Evolutionary conservation across 2,329 filamentous ascomycete genomes (phyloP).

Genomic region (Chaetoscypha palmicola): DNA sequence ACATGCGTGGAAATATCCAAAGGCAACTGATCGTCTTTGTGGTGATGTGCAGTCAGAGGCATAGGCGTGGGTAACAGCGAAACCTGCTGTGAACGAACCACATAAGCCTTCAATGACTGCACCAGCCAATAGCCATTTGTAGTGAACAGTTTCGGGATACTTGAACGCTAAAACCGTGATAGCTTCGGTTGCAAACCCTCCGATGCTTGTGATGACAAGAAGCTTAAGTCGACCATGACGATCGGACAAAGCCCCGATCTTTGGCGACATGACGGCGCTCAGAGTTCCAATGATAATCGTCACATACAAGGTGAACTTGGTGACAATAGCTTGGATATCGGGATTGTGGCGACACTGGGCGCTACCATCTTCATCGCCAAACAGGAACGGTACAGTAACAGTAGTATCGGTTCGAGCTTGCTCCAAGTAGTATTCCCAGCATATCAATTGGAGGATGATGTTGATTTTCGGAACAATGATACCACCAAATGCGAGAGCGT

Average conservation of each 20-base stretch:
- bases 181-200: conserved; percentile 67
- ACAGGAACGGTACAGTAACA: conserved; percentile 56
- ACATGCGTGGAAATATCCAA: conserved; percentile 85
- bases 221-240: conserved; percentile 72
- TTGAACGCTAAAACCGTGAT: conserved; percentile 72
- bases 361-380: conserved; percentile 63
- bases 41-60: conserved; percentile 82
- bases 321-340: conserved; percentile 69
- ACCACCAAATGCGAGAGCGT: conserved; percentile 80
- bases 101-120: conserved; percentile 73
- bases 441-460: conserved; percentile 76
- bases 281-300: conserved; percentile 69
- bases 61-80: conserved; percentile 75
- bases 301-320: conserved; percentile 70
- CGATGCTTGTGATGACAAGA: conserved; percentile 64
- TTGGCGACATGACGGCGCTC: conserved; percentile 75
- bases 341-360: conserved; percentile 67
- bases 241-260: conserved; percentile 79
- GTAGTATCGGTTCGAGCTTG: conserved; percentile 49
- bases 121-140: conserved; percentile 73
- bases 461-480: conserved; percentile 82
- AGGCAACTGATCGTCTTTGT: conserved; percentile 69
- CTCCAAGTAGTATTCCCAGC: conserved; percentile 73
- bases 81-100: conserved; percentile 82
- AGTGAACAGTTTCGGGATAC: conserved; percentile 64